phyloP scores from a whole-genome alignment of 345 rosid species.

The Gossypium anomalum region DNA sequence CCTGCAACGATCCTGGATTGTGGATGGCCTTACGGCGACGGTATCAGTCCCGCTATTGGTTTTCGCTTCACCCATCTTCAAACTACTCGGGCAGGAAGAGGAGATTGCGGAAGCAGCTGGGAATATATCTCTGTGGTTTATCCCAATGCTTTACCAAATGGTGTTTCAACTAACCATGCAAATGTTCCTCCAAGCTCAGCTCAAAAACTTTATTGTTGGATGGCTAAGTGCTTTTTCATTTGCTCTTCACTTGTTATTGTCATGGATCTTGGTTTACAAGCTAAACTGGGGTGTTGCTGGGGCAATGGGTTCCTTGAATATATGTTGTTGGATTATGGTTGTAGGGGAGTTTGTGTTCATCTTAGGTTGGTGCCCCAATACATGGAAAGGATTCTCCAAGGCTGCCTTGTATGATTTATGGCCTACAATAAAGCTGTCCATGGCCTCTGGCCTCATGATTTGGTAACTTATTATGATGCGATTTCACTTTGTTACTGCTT shows the following conservation, averaged over 20 bases:
- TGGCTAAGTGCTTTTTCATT: constrained; percentile 1
- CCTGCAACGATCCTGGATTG: constrained; percentile 10
- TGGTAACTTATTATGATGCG: neutral
- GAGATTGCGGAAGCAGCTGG: constrained; percentile 2
- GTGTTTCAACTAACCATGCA: neutral
- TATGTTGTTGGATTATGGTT: constrained; percentile 10
- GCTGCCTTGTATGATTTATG: constrained; percentile 9
- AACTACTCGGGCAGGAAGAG: neutral
- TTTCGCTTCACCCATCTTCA: constrained; percentile 12
- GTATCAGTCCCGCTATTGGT: neutral
- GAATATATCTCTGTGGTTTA: neutral
- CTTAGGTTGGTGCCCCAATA: constrained; percentile 21
- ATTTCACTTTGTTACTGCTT: neutral
- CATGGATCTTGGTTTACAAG: constrained; percentile 1
- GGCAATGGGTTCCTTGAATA: constrained; percentile 13
- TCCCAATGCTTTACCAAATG: neutral
- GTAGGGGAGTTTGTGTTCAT: constrained; percentile 14
- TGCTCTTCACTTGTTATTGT: neutral
- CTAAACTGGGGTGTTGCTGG: constrained; percentile 21
- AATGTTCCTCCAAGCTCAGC: constrained; percentile 18
- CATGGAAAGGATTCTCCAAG: constrained; percentile 23
- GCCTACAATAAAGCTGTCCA: constrained; percentile 6
- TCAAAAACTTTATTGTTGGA: constrained; percentile 9
- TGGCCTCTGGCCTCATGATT: constrained; percentile 18
- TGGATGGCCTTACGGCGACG: neutral